Conservation (phyloP, 2,329 filamentous ascomycete species). For the Diaporthe caulivora region DNA sequence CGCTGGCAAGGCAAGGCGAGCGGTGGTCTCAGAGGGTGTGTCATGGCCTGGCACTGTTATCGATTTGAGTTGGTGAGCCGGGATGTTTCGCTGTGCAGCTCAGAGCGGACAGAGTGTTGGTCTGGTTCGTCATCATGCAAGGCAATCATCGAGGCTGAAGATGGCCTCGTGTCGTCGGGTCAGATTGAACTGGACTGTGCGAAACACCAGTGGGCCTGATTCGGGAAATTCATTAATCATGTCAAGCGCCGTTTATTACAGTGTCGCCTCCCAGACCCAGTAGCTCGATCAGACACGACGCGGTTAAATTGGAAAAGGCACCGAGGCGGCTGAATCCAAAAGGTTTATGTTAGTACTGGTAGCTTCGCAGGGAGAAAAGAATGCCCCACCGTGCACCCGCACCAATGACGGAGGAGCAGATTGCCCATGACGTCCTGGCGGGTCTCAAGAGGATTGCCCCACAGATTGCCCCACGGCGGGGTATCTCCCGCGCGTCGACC, state of each 20-base stretch:
- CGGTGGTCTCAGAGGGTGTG: background rate
- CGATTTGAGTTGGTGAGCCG: background rate
- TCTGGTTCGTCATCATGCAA: background rate
- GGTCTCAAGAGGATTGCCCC: background rate
- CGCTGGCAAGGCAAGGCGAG: background rate
- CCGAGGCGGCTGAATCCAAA: conserved; percentile 21
- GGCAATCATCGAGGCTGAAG: background rate
- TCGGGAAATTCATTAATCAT: background rate
- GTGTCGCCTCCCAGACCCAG: background rate
- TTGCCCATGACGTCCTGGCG: conserved; percentile 15
- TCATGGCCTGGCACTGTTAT: background rate
- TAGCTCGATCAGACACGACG: background rate
- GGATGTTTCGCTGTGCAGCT: background rate
- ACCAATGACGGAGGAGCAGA: conserved; percentile 14
- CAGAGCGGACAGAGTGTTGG: background rate
- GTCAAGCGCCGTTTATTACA: background rate
- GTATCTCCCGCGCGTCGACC: conserved; percentile 17
- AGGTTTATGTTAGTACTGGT: background rate
- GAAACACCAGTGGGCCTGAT: background rate
- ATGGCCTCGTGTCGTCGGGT: background rate
- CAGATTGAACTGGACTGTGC: background rate
- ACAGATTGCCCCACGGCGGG: conserved; percentile 20
- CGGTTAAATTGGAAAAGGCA: conserved; percentile 1
- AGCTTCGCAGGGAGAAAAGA: background rate
- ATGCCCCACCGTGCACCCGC: background rate